These are phyloP conservation scores for Corniculantispora saksenae DNA, from an alignment of 2,329 filamentous ascomycete genomes.

Conservation along the genomic window DNA sequence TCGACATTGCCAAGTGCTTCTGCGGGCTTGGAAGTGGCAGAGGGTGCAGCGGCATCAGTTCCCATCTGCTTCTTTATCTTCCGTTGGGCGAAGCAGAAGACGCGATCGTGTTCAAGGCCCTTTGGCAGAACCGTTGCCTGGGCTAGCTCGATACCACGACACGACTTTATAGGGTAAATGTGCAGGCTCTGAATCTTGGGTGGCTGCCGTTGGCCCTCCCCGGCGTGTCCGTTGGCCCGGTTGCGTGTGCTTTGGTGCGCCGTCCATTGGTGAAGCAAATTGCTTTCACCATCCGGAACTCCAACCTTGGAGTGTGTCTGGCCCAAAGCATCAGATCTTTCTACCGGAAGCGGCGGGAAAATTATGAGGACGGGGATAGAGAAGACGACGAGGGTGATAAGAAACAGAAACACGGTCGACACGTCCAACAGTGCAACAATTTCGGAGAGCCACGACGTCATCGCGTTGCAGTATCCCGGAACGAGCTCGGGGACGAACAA, in stretches of 20 bases:
- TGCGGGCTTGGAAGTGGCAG: neutral
- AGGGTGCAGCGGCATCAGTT: slow-evolving; percentile 8
- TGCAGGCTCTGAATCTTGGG: slow-evolving; percentile 62
- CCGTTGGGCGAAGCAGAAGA: slow-evolving; percentile 79
- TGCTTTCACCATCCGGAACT: slow-evolving; percentile 39
- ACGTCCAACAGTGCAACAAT: slow-evolving; percentile 31
- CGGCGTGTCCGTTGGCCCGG: slow-evolving; percentile 20
- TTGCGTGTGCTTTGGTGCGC: slow-evolving; percentile 6
- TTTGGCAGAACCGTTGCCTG: slow-evolving; percentile 63
- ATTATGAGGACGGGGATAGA: slow-evolving; percentile 54
- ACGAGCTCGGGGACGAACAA: neutral
- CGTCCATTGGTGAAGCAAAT: slow-evolving; percentile 33
- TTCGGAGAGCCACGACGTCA: slow-evolving; percentile 25
- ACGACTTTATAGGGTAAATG: slow-evolving; percentile 84
- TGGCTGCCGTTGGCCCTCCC: slow-evolving; percentile 22
- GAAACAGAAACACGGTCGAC: slow-evolving; percentile 40
- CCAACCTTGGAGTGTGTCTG: slow-evolving; percentile 57
- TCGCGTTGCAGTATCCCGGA: neutral
- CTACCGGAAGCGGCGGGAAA: slow-evolving; percentile 55
- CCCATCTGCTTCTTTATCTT: slow-evolving; percentile 28
- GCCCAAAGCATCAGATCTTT: slow-evolving; percentile 53
- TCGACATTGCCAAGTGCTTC: neutral
- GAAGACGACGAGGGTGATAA: slow-evolving; percentile 51
- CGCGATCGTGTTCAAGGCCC: slow-evolving; percentile 77
- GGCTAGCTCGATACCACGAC: slow-evolving; percentile 71